A percentile compares a stretch with the other conserved stretches of the same genome.
phyloP scores from a whole-genome alignment of 768 basidiomycete genomes.

The Naematelia encephala region DNA sequence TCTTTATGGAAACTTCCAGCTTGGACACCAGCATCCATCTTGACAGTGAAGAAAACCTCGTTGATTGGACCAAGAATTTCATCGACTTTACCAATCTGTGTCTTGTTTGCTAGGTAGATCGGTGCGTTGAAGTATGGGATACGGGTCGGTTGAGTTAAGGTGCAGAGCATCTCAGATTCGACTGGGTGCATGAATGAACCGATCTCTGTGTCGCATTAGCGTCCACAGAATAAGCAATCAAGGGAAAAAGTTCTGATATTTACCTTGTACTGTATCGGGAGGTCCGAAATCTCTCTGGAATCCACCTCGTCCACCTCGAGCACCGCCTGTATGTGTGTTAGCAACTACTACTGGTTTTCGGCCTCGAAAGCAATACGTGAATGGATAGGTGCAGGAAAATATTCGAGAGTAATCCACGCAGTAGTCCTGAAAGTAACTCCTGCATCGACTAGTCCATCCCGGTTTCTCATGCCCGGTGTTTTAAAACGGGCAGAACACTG shows the following conservation, averaged over 20 bases:
- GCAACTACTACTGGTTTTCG: too few species aligned
- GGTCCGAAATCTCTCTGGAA: constrained; percentile 52
- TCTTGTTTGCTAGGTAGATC: constrained; percentile 95
- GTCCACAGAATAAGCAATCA: background rate
- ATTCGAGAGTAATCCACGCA: too few species aligned
- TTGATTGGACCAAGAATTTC: constrained; percentile 99
- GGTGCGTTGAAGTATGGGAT: constrained; percentile 99
- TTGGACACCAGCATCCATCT: constrained; percentile 94
- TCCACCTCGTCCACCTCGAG: constrained; percentile 50
- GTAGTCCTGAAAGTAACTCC: too few species aligned
- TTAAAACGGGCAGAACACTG: background rate
- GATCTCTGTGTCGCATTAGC: constrained; percentile 61
- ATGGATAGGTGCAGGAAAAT: too few species aligned
- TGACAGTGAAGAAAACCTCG: constrained; percentile 95
- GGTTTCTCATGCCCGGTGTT: background rate
- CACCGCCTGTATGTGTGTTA: constrained; percentile 16
- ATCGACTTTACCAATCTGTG: constrained; percentile 92
- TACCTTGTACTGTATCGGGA: constrained; percentile 54
- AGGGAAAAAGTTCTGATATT: too few species aligned
- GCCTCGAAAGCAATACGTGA: too few species aligned
- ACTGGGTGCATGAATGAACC: constrained; percentile 91
- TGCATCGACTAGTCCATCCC: too few species aligned
- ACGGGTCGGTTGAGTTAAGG: constrained; percentile 76
- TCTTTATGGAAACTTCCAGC: constrained; percentile 94
- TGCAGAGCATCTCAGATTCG: constrained; percentile 97